Base-by-base conservation (phyloP, 352 stramenopile species). In the Globisporangium cylindrosporum region DNA sequence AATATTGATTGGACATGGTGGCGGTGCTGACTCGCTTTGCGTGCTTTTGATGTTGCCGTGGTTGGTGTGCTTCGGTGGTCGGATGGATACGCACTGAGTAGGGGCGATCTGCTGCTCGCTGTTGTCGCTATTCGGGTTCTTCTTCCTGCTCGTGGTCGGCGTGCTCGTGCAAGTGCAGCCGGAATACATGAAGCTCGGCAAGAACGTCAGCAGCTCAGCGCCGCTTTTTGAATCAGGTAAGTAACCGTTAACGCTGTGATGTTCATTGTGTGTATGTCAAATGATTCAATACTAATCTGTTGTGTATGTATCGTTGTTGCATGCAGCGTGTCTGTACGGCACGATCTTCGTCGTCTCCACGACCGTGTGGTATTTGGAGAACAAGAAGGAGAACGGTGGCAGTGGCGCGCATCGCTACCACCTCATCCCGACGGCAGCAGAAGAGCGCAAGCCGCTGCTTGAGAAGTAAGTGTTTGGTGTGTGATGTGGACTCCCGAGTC, bases 101-200 rank as follows among this genome's bases (percentile, higher is more conserved):
- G 85, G 75, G 72, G 88, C 88, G 68, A 64, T 95, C 27, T 89
- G 77, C 69, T 93, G 86, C 73, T 89, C 88, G 46, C 63, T 93
- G 70, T 62, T 95, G 48, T 93, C 84, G 63, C 77, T 88, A 29
- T 84, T 78, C 38, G 88, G 88, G 53, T 90, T 86, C 67, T 61
- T 95, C 53, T 95, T 95, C 73, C 78, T 95, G 10, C 49, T 87
- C 6, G 58, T 76, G 15, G 74, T 95, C 54, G 88, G 76, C 20
- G 64, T 92, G 29, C 70, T 95, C 3, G 78, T 95, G 53, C 78
- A 92, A 68, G 71, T 84, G 48, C 88, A 95, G 66, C 88, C 88
- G 10, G 71, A 95, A 70, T 95, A 93, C 75, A 85, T 95, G 74
- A 93, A 94, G 74, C 80, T 92, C 15, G 75, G 81, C 76, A 92